Percentiles rank a stretch among this genome's conserved stretches.
Evolutionary conservation across 345 rosid genomes (phyloP).

Genomic region (Eucalyptus microcorys): DNA sequence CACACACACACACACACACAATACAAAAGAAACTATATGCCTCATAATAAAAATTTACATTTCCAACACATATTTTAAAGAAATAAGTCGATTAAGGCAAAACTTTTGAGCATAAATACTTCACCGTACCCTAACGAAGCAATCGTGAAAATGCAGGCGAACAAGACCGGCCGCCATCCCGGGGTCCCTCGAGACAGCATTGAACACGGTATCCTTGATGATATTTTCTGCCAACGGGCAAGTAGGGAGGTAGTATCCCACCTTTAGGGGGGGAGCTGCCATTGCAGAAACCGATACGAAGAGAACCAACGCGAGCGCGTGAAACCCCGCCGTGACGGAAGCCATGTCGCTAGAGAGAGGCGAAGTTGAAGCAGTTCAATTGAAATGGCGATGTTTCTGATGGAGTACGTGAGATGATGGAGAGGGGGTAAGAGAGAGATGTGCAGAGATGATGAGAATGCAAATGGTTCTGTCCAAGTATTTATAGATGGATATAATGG

Average conservation of each 20-base stretch:
- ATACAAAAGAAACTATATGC: neutral
- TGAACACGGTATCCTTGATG: neutral
- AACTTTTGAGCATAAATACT: neutral
- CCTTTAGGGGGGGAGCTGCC: neutral
- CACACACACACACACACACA: too few species aligned
- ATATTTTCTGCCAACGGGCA: conserved; percentile 8
- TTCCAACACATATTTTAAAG: neutral
- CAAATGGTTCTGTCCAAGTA: neutral
- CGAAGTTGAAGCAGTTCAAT: neutral
- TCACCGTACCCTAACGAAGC: conserved; percentile 11
- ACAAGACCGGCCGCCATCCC: neutral
- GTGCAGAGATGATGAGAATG: neutral
- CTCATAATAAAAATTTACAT: neutral
- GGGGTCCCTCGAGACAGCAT: neutral
- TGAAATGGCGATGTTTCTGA: neutral
- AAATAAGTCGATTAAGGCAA: neutral
- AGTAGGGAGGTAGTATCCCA: neutral
- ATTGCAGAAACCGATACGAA: neutral
- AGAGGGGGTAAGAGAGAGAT: neutral
- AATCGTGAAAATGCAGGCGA: conserved; percentile 15
- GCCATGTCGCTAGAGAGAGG: neutral
- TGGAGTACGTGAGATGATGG: neutral
- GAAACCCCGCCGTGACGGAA: neutral
- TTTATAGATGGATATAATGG: neutral
- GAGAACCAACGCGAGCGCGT: neutral